Percentiles rank a stretch among this genome's conserved stretches.
Evolutionary conservation across 2,329 filamentous ascomycete species (phyloP).

Genomic region (Pestalotiopsis sp.): DNA sequence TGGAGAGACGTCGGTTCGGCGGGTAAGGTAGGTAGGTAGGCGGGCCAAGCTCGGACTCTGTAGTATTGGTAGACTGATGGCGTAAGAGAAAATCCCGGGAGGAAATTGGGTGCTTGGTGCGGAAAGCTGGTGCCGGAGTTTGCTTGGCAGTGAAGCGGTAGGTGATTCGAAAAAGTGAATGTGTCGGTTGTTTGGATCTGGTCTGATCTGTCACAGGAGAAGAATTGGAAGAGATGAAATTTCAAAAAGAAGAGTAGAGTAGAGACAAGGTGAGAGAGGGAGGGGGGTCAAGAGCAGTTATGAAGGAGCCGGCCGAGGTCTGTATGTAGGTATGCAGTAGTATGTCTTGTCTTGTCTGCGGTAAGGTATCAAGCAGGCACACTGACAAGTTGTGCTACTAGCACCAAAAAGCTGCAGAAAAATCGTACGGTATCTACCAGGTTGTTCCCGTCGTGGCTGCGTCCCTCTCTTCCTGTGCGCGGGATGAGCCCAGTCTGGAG

Average conservation of each 20-base stretch:
- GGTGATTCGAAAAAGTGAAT: neutral
- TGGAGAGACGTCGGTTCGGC: neutral
- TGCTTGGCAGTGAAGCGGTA: neutral
- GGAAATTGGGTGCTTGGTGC: neutral
- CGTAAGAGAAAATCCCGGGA: neutral
- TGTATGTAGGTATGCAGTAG: neutral
- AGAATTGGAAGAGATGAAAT: neutral
- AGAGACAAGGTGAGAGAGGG: neutral
- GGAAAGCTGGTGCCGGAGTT: neutral
- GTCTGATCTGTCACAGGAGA: neutral
- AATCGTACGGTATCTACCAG: neutral
- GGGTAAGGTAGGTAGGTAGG: neutral
- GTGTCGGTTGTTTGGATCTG: neutral
- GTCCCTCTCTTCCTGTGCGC: neutral
- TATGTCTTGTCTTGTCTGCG: neutral
- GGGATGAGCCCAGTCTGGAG: constrained; percentile 9
- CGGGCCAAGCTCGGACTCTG: neutral
- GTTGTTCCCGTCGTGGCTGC: neutral
- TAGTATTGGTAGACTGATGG: neutral
- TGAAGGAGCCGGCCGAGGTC: neutral
- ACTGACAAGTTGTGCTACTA: neutral
- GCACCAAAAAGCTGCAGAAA: neutral
- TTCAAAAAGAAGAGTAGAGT: neutral
- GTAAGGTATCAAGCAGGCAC: neutral
- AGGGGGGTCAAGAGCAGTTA: neutral